Base-by-base conservation (phyloP, 177 flowering plant genomes). In the Telopea speciosissima region DNA sequence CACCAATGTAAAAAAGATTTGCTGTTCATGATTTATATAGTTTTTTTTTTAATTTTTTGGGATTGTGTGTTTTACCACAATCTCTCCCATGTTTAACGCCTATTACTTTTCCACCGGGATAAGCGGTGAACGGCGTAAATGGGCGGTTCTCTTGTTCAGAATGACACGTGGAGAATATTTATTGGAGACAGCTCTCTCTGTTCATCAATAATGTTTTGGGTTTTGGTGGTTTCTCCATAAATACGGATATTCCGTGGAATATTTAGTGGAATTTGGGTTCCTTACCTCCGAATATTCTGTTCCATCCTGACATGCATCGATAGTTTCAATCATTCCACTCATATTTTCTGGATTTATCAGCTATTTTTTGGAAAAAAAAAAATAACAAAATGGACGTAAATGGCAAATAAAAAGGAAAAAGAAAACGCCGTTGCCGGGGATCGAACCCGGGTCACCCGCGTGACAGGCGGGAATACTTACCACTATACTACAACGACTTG, bases 391-490 rank as follows among this genome's bases (percentile, higher is more conserved):
- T 28, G 31, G 31, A 28, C 2, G 31, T 28, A 28, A 28, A 28
- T 28, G 31, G 3, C 4, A 28, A 28, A 19, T 3, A 58, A 19
- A 58, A 58, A 58, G 4, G 3, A 49, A 49, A 49, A 45, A 45
- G 13, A 49, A 11, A 58, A 58, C 96, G 94, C 98, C 97, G 97
- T 83, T 93, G 98, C 97, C 93, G 92, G 97, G 98, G 97, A 91
- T 90, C 98, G 96, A 93, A 91, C 96, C 94, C 96, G 98, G 98
- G 98, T 93, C 98, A 82, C 93, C 97, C 93, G 93, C 93, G 97
- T 93, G 96, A 91, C 96, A 91, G 96, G 98, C 97, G 96, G 90
- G 91, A 89, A 93, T 93, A 93, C 98, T 93, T 62, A 89, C 97
- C 97, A 93, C 93, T 93, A 91, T 93, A 93, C 97, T 91, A 91